Evolutionary conservation across 805 yeast species (phyloP).

Genomic region (Lipomyces yamadae): DNA sequence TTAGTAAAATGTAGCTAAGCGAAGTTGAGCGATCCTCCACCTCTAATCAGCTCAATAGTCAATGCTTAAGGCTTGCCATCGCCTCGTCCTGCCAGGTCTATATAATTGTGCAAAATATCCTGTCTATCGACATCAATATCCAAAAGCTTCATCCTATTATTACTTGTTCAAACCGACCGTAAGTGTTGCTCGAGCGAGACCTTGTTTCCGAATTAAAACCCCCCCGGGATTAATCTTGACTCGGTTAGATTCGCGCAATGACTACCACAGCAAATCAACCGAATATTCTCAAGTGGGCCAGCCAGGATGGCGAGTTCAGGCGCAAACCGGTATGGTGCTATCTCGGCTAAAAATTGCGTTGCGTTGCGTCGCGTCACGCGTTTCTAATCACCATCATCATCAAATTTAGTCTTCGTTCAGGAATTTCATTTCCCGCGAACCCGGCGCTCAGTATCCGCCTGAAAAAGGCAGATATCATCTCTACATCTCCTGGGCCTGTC

Average conservation of each 20-base stretch:
- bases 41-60: neutral
- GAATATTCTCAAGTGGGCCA: conserved; percentile 35
- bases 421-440: conserved; percentile 59
- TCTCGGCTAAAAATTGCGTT: no score
- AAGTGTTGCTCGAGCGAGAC: no score
- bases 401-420: conserved; percentile 54
- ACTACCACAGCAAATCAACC: neutral
- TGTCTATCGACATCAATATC: no score
- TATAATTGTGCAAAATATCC: neutral
- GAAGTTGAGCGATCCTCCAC: neutral
- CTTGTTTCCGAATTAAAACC: no score
- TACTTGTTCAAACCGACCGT: no score
- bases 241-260: neutral
- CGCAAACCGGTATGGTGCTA: conserved; percentile 34
- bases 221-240: no score
- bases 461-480: conserved; percentile 84
- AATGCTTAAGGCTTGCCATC: neutral
- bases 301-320: conserved; percentile 38
- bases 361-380: no score
- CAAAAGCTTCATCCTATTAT: no score
- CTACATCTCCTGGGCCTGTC: conserved; percentile 89
- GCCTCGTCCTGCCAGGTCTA: neutral
- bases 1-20: neutral
- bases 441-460: conserved; percentile 75
- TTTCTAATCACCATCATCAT: neutral